Evolutionary conservation across 23 red algal genomes (phyloP), one percentile per base, ranked within the genome.

Genomic region (Rhodosorus marinus): DNA sequence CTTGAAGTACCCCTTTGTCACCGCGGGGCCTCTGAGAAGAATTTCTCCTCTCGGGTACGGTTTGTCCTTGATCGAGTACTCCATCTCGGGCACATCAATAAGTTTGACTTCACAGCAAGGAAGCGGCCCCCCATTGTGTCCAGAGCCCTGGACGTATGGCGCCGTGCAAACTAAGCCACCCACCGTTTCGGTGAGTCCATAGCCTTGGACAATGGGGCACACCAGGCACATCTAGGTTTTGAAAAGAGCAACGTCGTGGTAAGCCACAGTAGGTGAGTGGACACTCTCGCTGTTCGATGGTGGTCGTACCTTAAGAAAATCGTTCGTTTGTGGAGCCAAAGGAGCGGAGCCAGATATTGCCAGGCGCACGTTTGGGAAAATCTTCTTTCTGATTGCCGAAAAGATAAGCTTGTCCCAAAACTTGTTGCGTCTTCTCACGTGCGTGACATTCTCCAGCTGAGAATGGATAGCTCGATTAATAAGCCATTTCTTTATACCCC

Each of bases 271-370:
- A 15, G 26, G 35, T 34, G 35, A 54, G 2, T 7, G 1, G 33
- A 34, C 1, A 9, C 35, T 11, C 11, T 11, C 15, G 1, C 33
- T 34, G 2, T 8, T 2, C n/a, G n/a, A n/a, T n/a, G n/a, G n/a
- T n/a, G n/a, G n/a, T n/a, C n/a, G n/a, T n/a, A 93, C 86, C 20
- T 81, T 93, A 25, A 93, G 46, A 45, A 93, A 93, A 47, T 75
- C 61, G 52, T 93, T 82, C 29, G 75, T 72, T 30, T 82, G 55
- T 9, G 29, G 72, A 0, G 68, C 54, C 54, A 93, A 53, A 3
- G 86, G 86, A 4, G 86, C 86, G 4, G 86, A 81, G 4, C 86
- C 86, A 1, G 86, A 80, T 48, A 93, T 60, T 17, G 60, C 54
- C 20, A 93, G 54, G 0, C 76, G 67, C 23, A 64, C 51, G 4